Evolutionary conservation across 192 early-diverging fungal genomes (phyloP).

Genomic region (Coemansia sp.): DNA sequence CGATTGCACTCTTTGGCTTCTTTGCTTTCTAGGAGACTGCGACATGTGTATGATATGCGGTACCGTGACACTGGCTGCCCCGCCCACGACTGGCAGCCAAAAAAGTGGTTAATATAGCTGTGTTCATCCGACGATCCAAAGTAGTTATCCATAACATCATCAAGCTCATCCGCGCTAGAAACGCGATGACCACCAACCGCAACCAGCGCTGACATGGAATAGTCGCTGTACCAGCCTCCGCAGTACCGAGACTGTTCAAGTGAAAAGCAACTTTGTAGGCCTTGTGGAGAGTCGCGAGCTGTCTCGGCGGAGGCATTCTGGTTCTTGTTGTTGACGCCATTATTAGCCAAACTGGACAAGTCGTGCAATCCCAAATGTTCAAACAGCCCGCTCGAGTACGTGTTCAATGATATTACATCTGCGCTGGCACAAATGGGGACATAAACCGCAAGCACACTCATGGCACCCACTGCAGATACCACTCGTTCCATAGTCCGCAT

Average conservation of each 20-base stretch:
- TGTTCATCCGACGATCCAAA: constrained; percentile 31
- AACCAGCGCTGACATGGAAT: constrained; percentile 30
- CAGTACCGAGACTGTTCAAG: constrained; percentile 30
- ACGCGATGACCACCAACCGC: constrained; percentile 24
- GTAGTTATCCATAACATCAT: constrained; percentile 32
- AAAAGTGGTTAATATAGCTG: constrained; percentile 27
- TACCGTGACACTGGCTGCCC: constrained; percentile 28
- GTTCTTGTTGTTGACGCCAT: neutral
- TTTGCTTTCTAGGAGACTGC: constrained; percentile 33
- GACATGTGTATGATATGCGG: constrained; percentile 42
- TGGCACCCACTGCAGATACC: neutral
- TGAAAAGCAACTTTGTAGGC: constrained; percentile 26
- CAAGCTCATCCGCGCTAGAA: constrained; percentile 21
- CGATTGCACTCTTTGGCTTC: constrained; percentile 28
- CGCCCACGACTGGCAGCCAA: constrained; percentile 37
- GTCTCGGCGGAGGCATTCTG: neutral
- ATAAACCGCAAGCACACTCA: neutral
- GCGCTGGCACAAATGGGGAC: neutral
- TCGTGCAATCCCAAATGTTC: constrained; percentile 1
- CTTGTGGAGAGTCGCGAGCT: neutral
- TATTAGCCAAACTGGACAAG: neutral
- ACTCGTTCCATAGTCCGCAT: neutral
- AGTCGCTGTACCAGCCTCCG: constrained; percentile 23
- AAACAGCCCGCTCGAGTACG: constrained; percentile 6
- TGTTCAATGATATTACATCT: neutral